Percentiles rank a stretch among this genome's conserved stretches.
Conservation (phyloP, 176 grass and related monocot genomes). For the Carex littledalei region DNA sequence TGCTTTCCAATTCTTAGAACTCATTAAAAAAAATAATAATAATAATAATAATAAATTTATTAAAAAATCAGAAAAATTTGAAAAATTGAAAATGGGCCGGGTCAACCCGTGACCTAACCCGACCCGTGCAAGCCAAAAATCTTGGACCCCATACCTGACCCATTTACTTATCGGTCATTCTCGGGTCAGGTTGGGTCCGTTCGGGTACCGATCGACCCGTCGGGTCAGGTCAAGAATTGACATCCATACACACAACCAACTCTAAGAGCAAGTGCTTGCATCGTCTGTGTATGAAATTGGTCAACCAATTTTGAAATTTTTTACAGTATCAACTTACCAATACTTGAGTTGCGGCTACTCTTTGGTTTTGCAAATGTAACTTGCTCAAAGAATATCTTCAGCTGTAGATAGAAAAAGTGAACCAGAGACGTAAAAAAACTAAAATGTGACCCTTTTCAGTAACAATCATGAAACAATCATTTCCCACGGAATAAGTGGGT, state of each 20-base stretch:
- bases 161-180: too few species aligned
- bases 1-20: too few species aligned
- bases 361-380: conserved; percentile 97
- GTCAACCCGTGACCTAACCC: too few species aligned
- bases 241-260: neutral
- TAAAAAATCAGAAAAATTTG: too few species aligned
- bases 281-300: neutral
- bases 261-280: neutral
- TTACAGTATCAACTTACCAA: conserved; percentile 33
- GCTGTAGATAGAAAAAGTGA: conserved; percentile 32
- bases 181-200: too few species aligned
- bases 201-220: too few species aligned
- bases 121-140: too few species aligned
- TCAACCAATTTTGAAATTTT: neutral
- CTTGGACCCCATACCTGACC: too few species aligned
- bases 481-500: neutral
- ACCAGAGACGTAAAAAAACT: neutral
- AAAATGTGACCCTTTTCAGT: neutral
- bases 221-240: too few species aligned
- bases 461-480: neutral
- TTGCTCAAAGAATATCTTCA: conserved; percentile 88
- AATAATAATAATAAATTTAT: too few species aligned
- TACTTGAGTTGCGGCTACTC: conserved; percentile 91
- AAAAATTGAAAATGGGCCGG: too few species aligned
- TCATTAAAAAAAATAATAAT: too few species aligned